Evolutionary conservation across 2,329 filamentous ascomycete genomes (phyloP).

Genomic region (Chaetomium sp.): DNA sequence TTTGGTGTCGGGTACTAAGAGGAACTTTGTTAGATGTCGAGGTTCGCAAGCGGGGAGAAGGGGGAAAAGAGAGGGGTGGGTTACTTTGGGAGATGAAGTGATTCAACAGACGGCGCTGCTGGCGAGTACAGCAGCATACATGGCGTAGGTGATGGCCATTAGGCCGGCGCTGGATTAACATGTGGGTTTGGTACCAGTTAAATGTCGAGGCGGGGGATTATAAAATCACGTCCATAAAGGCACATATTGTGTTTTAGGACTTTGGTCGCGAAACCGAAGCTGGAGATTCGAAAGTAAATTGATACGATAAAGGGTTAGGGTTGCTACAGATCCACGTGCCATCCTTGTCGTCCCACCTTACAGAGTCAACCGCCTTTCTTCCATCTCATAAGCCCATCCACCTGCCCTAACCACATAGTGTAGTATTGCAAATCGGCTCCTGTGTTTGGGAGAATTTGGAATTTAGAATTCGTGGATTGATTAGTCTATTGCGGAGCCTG

Average conservation of each 20-base stretch:
- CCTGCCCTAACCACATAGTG: no score
- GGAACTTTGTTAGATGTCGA: not conserved
- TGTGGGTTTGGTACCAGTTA: not conserved
- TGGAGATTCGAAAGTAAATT: no score
- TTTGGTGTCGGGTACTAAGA: not conserved
- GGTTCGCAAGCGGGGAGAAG: not conserved
- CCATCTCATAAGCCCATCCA: no score
- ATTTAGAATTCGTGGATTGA: no score
- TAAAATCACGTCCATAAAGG: not conserved
- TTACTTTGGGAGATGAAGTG: slow-evolving; percentile 23
- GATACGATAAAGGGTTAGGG: slow-evolving; percentile 7
- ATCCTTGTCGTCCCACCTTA: no score
- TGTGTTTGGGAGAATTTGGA: no score
- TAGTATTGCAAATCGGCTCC: no score
- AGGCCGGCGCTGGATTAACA: slow-evolving; percentile 18
- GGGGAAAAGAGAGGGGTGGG: not conserved
- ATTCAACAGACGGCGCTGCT: slow-evolving; percentile 22
- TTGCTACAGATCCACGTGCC: not conserved
- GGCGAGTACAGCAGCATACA: slow-evolving; percentile 6
- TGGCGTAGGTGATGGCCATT: slow-evolving; percentile 18
- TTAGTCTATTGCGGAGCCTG: no score
- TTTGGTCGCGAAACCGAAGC: not conserved
- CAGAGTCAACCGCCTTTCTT: no score
- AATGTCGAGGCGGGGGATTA: not conserved
- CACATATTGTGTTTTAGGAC: not conserved